Conservation (phyloP, 1,139 yeast genomes). For the Pneumocystis sp. region DNA sequence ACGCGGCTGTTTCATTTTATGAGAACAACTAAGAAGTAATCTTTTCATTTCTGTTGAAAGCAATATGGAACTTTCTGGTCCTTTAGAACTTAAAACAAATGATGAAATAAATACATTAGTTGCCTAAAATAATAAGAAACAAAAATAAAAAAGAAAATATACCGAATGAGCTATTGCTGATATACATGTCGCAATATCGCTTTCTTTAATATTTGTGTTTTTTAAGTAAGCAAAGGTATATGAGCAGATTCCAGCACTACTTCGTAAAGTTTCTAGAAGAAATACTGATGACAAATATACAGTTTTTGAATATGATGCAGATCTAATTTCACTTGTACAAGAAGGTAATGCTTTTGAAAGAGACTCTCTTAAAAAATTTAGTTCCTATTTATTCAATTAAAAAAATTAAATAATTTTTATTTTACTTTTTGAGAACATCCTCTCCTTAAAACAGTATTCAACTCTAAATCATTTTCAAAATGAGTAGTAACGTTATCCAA, state of each 20-base stretch:
- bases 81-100: background rate
- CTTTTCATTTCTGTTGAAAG: constrained; percentile 32
- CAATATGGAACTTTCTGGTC: background rate
- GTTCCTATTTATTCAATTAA: constrained; percentile 20
- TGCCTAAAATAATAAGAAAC: background rate
- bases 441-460: constrained; percentile 78
- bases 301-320: constrained; percentile 60
- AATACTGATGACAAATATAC: constrained; percentile 80
- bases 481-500: constrained; percentile 74
- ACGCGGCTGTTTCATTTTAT: constrained; percentile 61
- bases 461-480: constrained; percentile 80
- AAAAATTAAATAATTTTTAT: constrained; percentile 31
- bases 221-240: constrained; percentile 61
- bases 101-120: background rate
- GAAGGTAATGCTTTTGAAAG: constrained; percentile 6
- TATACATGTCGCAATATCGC: constrained; percentile 60
- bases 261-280: constrained; percentile 64
- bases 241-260: constrained; percentile 68
- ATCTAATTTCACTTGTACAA: constrained; percentile 26
- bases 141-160: background rate
- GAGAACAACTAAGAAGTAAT: constrained; percentile 59
- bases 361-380: constrained; percentile 4
- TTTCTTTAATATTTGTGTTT: constrained; percentile 64
- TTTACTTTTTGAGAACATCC: constrained; percentile 70
- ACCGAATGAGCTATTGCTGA: constrained; percentile 40